Evolutionary conservation across 163 green algal genomes (phyloP).

Genomic region (Chlamydomonas reinhardtii): DNA sequence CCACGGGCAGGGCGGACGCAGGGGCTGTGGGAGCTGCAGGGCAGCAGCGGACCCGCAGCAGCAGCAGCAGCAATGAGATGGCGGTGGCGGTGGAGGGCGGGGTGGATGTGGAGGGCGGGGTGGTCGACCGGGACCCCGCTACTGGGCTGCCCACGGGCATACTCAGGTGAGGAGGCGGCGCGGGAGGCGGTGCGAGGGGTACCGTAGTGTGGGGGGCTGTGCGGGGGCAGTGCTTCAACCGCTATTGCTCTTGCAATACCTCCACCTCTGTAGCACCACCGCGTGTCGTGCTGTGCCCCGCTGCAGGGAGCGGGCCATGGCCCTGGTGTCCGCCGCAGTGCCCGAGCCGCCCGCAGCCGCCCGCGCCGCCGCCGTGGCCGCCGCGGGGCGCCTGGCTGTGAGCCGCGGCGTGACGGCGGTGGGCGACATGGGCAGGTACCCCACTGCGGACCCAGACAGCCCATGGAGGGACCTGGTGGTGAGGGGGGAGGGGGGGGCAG

Average conservation of each 20-base stretch:
- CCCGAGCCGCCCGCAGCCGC: slow-evolving; percentile 47
- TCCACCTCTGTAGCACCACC: too few relatives aligned
- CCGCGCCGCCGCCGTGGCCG: slow-evolving; percentile 56
- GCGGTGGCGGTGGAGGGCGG: too few relatives aligned
- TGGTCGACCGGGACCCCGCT: slow-evolving; percentile 48
- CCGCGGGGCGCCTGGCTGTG: slow-evolving; percentile 61
- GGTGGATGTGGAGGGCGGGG: slow-evolving; percentile 52
- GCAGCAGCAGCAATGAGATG: too few relatives aligned
- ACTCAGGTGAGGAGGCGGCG: slow-evolving; percentile 56
- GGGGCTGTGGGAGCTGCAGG: too few relatives aligned
- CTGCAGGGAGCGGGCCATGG: slow-evolving; percentile 72
- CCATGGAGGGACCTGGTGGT: slow-evolving; percentile 42
- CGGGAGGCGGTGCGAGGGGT: not conserved
- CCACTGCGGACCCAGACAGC: not conserved
- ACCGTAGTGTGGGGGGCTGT: too few relatives aligned
- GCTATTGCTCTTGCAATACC: too few relatives aligned
- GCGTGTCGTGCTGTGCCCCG: too few relatives aligned
- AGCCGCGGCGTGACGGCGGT: slow-evolving; percentile 73
- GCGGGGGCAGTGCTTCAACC: too few relatives aligned
- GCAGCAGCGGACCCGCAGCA: too few relatives aligned
- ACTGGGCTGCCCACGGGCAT: slow-evolving; percentile 69
- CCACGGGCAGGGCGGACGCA: too few relatives aligned
- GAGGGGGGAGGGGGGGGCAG: not conserved
- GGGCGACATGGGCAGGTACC: slow-evolving; percentile 72
- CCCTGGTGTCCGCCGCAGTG: slow-evolving; percentile 56